Evolutionary conservation across 257 asterid species (phyloP), one percentile per base, ranked within the genome.

Genomic region (Schizonepeta tenuifolia): DNA sequence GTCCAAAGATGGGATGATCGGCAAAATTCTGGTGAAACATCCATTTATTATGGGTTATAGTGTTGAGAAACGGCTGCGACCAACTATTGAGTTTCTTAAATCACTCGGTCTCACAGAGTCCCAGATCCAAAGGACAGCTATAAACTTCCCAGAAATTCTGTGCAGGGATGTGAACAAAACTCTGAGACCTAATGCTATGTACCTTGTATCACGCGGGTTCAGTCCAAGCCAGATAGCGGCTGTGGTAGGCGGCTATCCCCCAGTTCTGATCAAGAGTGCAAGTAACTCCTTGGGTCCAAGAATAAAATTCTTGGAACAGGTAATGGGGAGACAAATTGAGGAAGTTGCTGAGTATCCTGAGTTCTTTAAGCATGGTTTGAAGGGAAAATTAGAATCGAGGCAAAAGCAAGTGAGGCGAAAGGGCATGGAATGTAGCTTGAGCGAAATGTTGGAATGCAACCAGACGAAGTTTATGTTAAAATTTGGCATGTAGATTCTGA

Each of bases 401-500:
- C 94, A 95, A 58, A 90, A 85, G 54, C 46, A 86, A 46, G 70
- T 92, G 89, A 83, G 56, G 63, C 71, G 78, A 46, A 90, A 78
- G 81, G 81, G 88, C 41, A 28, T 92, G 55, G 69, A 31, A 41
- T 88, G 96, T 88, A 88, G 90, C 72, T 83, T 92, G 95, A 90
- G 93, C 72, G 99, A 94, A 35, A 91, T 94, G 97, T 77, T 94
- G 81, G 93, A 88, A 20, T 94, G 96, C 83, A 91, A 90, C 79
- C 93, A 91, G 78, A 84, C 79, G 86, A 91, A 87, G 72, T 94
- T 94, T 77, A 76, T 79, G 9, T 35, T 83, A 72, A 94, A 83
- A 84, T 91, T 94, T 77, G 96, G 92, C 59, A 46, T 86, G 49
- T 65, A 44, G 18, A 65, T 85, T 80, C 28, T 74, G 49, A 85